Evolutionary conservation across 129 eudicot species (phyloP).

Genomic region (Helianthus tuberosus): DNA sequence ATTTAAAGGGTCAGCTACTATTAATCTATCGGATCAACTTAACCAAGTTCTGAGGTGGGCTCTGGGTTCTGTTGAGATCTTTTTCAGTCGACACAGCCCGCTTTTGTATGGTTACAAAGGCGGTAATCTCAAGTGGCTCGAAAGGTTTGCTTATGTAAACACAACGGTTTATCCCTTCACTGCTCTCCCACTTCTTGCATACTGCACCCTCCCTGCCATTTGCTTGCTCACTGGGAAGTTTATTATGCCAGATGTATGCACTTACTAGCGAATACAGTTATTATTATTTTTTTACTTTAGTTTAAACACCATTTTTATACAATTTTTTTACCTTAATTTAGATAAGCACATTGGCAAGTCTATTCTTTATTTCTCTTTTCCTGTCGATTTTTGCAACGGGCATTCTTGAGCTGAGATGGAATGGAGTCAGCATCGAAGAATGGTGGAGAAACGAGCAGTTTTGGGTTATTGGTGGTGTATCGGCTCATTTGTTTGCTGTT

Average conservation of each 20-base stretch:
- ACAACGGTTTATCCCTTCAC: slow-evolving; percentile 97
- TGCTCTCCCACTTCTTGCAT: slow-evolving; percentile 86
- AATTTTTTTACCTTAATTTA: slow-evolving; percentile 25
- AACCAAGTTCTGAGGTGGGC: slow-evolving; percentile 99
- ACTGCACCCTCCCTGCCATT: slow-evolving; percentile 91
- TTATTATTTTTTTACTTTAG: background rate
- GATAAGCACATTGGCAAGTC: slow-evolving; percentile 97
- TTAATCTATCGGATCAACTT: slow-evolving; percentile 90
- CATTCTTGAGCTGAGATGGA: slow-evolving; percentile 97
- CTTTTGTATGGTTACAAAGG: slow-evolving; percentile 83
- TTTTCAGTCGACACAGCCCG: slow-evolving; percentile 94
- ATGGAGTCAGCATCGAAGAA: slow-evolving; percentile 97
- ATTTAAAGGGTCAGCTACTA: slow-evolving; percentile 95
- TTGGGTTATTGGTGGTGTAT: slow-evolving; percentile 96
- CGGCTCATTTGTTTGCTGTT: slow-evolving; percentile 93
- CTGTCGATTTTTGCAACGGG: slow-evolving; percentile 91
- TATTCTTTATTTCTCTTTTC: slow-evolving; percentile 84
- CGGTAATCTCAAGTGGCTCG: slow-evolving; percentile 91
- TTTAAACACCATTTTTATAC: background rate
- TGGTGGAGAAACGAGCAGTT: slow-evolving; percentile 99
- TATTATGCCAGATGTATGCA: slow-evolving; percentile 82
- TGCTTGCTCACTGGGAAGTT: slow-evolving; percentile 96
- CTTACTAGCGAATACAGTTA: background rate
- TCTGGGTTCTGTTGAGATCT: slow-evolving; percentile 95
- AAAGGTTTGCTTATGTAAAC: slow-evolving; percentile 81